Conservation (phyloP, 1,284 basidiomycete species). For the Pholiota adiposa region DNA sequence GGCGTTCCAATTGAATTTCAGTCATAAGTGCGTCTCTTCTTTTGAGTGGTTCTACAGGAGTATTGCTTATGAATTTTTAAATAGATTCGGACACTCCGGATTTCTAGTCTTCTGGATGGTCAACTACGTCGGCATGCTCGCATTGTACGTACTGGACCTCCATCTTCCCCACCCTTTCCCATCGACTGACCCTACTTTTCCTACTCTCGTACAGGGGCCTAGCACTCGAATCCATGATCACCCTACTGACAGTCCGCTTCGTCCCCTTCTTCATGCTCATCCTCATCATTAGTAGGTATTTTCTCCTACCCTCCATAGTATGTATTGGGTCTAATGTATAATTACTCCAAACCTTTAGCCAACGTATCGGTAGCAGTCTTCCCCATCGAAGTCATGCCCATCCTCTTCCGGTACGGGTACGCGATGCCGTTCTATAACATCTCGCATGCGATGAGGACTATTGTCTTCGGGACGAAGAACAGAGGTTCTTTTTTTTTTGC, state of each 20-base stretch:
- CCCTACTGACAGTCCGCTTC: constrained; percentile 53
- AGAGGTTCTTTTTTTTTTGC: constrained; percentile 12
- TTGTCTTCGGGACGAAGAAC: constrained; percentile 72
- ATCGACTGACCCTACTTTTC: too few relatives aligned
- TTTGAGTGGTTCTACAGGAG: too few relatives aligned
- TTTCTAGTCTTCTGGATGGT: constrained; percentile 79
- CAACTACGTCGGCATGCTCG: constrained; percentile 22
- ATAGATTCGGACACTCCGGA: constrained; percentile 58
- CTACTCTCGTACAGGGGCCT: too few relatives aligned
- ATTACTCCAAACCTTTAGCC: constrained; percentile 36
- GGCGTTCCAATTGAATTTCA: constrained; percentile 69
- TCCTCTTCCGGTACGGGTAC: constrained; percentile 64
- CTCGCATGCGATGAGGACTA: constrained; percentile 57
- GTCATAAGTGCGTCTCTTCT: too few relatives aligned
- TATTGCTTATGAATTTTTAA: too few relatives aligned
- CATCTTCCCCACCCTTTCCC: too few relatives aligned
- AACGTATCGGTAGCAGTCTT: constrained; percentile 69
- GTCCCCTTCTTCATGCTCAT: constrained; percentile 62
- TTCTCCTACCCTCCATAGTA: constrained; percentile 18
- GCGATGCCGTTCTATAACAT: constrained; percentile 75
- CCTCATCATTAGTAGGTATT: constrained; percentile 65
- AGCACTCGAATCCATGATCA: constrained; percentile 61
- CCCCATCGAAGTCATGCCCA: constrained; percentile 67
- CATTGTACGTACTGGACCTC: too few relatives aligned
- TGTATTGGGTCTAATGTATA: not conserved